These are phyloP conservation scores for Sarocladiaceae sp. DNA, from an alignment of 2,329 filamentous ascomycete genomes.

Conservation along the genomic window DNA sequence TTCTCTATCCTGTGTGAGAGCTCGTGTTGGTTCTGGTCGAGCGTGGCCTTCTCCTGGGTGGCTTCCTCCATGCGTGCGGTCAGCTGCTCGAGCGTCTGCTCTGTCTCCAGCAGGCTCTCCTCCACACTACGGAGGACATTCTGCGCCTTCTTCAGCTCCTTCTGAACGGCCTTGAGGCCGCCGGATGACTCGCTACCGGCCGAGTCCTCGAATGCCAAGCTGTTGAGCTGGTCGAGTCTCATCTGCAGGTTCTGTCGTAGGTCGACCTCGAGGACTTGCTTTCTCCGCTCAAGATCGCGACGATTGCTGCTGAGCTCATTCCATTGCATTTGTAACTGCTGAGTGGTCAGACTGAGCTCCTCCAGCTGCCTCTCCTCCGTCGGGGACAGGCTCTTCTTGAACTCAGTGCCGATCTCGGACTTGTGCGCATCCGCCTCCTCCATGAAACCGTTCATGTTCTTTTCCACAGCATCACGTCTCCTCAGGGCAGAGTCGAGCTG, in stretches of 20 bases:
- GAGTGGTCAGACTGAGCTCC: slow-evolving; percentile 61
- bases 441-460: slow-evolving; percentile 69
- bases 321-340: slow-evolving; percentile 72
- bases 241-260: slow-evolving; percentile 85
- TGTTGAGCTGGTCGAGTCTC: slow-evolving; percentile 80
- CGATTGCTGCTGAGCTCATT: slow-evolving; percentile 70
- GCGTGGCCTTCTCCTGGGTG: slow-evolving; percentile 53
- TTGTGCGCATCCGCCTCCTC: slow-evolving; percentile 75
- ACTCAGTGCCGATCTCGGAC: slow-evolving; percentile 76
- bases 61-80: slow-evolving; percentile 50
- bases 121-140: slow-evolving; percentile 65
- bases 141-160: slow-evolving; percentile 75
- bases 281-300: slow-evolving; percentile 73
- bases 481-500: slow-evolving; percentile 66
- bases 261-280: slow-evolving; percentile 80
- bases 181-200: slow-evolving; percentile 56
- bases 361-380: slow-evolving; percentile 83
- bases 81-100: slow-evolving; percentile 59
- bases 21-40: slow-evolving; percentile 69
- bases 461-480: slow-evolving; percentile 65
- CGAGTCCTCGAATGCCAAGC: slow-evolving; percentile 65
- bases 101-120: slow-evolving; percentile 67
- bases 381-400: slow-evolving; percentile 81
- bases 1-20: slow-evolving; percentile 75
- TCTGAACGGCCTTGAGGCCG: slow-evolving; percentile 71